Evolutionary conservation across 768 basidiomycete species (phyloP), one percentile per base, ranked within the genome.

Genomic region (Termitomyces eurrhizus): DNA sequence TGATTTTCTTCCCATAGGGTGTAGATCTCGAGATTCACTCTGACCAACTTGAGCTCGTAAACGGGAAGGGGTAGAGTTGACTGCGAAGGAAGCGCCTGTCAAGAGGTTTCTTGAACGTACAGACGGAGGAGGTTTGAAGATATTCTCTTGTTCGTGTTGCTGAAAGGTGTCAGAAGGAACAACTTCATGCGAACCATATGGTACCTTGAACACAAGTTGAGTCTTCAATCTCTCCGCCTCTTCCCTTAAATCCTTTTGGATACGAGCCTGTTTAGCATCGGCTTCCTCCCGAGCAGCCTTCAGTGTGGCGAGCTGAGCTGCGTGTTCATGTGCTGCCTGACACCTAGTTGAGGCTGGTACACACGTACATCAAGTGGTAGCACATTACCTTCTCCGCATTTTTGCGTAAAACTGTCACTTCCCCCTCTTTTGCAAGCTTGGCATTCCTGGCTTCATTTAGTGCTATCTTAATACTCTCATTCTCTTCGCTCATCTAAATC

Each of bases 141-240:
- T 74, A 4, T 80, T 80, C 62, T 89, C 88, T 35, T 86, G 60
- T 68, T 89, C 88, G 65, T 86, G 87, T 80, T 86, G 86, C 89
- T 90, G 64, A 41, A 64, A 42, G 26, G 48, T 16, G 35, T 57
- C 36, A 57, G 56, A 35, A 57, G 7, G 18, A 12, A 45, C 9
- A 45, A 44, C 18, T 4, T 2, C 51, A 46, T 56, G 13, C 13
- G 14, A 44, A 50, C 55, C 57, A 26, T 21, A 64, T 41, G 56
- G n/a, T 73, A 88, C 90, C 73, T 83, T 88, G 77, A 92, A 91
- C 26, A 80, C 76, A 48, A 83, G 81, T 59, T 89, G 83, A 1
- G 89, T 89, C 66, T 81, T 86, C 57, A 90, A 67, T 12, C 86
- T 82, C 69, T 91, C 90, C 63, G 86, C 78, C 65, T 91, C 88